phyloP scores from a whole-genome alignment of 106 monocot genomes.

The Triglochin maritima region DNA sequence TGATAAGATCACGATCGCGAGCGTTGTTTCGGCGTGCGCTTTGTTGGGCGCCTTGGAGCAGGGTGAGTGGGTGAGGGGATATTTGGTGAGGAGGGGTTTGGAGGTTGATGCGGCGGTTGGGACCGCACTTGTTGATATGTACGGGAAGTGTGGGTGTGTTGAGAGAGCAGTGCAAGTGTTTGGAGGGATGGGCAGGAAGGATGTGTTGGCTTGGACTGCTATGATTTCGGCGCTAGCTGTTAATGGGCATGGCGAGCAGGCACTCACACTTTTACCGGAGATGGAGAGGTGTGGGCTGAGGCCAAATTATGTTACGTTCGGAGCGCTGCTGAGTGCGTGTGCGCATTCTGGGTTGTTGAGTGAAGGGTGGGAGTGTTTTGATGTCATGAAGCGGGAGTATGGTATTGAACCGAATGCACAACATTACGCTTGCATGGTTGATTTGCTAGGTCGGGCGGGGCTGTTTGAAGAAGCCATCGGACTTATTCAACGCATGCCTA shows the following conservation, averaged over 20 bases:
- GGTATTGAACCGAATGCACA: constrained; percentile 20
- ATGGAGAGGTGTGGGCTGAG: constrained; percentile 20
- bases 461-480: constrained; percentile 28
- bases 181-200: constrained; percentile 14
- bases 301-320: constrained; percentile 37
- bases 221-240: constrained; percentile 32
- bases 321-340: constrained; percentile 32
- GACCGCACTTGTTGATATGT: constrained; percentile 41
- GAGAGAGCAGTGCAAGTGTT: constrained; percentile 30
- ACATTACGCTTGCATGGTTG: constrained; percentile 42
- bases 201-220: constrained; percentile 41
- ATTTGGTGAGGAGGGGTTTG: constrained; percentile 19
- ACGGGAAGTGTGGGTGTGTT: constrained; percentile 41
- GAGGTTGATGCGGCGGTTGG: constrained; percentile 29
- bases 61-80: constrained; percentile 39
- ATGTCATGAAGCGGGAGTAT: constrained; percentile 21
- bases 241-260: constrained; percentile 26
- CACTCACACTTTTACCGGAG: constrained; percentile 18
- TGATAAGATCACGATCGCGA: constrained; percentile 29
- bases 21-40: constrained; percentile 31
- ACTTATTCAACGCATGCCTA: constrained; percentile 36
- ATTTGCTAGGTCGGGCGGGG: constrained; percentile 34
- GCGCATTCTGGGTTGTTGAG: constrained; percentile 31
- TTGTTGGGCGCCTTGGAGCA: constrained; percentile 37
- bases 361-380: constrained; percentile 26